phyloP scores from a whole-genome alignment of 495 filamentous ascomycete genomes.

The Letharia columbiana region DNA sequence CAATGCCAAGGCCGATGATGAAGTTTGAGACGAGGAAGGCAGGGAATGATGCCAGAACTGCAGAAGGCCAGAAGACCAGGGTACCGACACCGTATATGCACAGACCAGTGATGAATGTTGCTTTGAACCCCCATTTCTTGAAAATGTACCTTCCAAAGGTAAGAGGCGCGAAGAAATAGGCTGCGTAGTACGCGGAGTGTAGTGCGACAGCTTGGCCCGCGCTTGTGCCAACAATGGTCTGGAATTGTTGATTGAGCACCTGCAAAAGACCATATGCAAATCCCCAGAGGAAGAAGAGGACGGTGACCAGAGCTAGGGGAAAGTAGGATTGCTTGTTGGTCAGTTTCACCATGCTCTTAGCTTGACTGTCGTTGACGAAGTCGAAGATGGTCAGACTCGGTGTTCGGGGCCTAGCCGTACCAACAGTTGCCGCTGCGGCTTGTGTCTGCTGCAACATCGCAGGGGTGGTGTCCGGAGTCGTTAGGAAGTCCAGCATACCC shows the following conservation, averaged over 20 bases:
- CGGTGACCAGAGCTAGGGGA: constrained; percentile 54
- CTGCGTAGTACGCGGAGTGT: constrained; percentile 57
- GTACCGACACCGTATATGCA: constrained; percentile 56
- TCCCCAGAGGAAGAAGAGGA: constrained; percentile 81
- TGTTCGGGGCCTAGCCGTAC: constrained; percentile 24
- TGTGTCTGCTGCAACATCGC: constrained; percentile 12
- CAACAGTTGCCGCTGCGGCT: constrained; percentile 14
- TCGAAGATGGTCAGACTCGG: constrained; percentile 53
- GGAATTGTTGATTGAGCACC: constrained; percentile 57
- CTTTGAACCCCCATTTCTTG: constrained; percentile 58
- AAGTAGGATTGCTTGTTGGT: constrained; percentile 49
- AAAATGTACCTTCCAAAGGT: constrained; percentile 50
- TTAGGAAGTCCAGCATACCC: constrained; percentile 51
- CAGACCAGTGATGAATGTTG: constrained; percentile 56
- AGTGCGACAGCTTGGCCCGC: constrained; percentile 46
- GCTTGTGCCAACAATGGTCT: constrained; percentile 40
- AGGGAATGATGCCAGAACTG: constrained; percentile 55
- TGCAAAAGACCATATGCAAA: constrained; percentile 79
- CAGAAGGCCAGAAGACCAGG: constrained; percentile 66
- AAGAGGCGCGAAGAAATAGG: constrained; percentile 52
- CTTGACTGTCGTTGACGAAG: constrained; percentile 72
- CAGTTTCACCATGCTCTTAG: constrained; percentile 66
- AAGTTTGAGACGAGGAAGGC: constrained; percentile 61
- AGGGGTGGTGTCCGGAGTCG: constrained; percentile 40
- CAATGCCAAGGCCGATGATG: constrained; percentile 56